phyloP scores from a whole-genome alignment of 352 stramenopile genomes.

The Salisapilia sapeloensis region DNA sequence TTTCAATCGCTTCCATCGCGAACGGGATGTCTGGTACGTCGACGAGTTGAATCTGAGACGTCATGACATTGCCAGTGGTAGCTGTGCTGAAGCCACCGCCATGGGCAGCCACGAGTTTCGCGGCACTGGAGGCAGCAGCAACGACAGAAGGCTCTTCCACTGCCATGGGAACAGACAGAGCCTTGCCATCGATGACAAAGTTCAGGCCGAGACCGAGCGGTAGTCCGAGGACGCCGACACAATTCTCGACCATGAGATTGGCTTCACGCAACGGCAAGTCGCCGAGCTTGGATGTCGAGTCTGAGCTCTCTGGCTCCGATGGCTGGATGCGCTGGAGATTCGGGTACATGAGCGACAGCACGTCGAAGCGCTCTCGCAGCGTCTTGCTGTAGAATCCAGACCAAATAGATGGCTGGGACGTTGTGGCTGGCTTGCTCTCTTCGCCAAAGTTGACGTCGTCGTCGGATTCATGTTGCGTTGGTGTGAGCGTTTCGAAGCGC shows the following conservation, averaged over 20 bases:
- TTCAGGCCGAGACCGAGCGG: constrained; percentile 74
- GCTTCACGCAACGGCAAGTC: constrained; percentile 58
- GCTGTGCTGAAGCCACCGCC: constrained; percentile 57
- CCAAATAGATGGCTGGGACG: constrained; percentile 61
- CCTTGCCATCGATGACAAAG: constrained; percentile 72
- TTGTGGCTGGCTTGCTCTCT: constrained; percentile 1
- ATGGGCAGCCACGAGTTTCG: constrained; percentile 58
- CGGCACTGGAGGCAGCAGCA: constrained; percentile 61
- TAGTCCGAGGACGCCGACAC: constrained; percentile 70
- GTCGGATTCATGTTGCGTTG: constrained; percentile 17
- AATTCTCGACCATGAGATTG: constrained; percentile 85
- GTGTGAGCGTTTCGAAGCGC: constrained; percentile 24
- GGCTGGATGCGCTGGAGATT: constrained; percentile 27
- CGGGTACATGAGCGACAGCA: constrained; percentile 77
- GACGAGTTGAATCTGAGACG: constrained; percentile 72
- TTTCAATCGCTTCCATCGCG: constrained; percentile 30
- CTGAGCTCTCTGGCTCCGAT: constrained; percentile 1
- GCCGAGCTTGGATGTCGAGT: constrained; percentile 18
- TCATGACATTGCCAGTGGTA: constrained; percentile 76
- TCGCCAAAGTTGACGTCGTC: constrained; percentile 1
- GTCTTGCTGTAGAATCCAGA: constrained; percentile 85
- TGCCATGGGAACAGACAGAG: constrained; percentile 65
- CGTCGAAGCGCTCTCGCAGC: constrained; percentile 58
- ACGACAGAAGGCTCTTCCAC: constrained; percentile 78
- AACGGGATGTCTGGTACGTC: constrained; percentile 38